phyloP scores from a whole-genome alignment of 2,329 filamentous ascomycete genomes.

The Cladophialophora exuberans region DNA sequence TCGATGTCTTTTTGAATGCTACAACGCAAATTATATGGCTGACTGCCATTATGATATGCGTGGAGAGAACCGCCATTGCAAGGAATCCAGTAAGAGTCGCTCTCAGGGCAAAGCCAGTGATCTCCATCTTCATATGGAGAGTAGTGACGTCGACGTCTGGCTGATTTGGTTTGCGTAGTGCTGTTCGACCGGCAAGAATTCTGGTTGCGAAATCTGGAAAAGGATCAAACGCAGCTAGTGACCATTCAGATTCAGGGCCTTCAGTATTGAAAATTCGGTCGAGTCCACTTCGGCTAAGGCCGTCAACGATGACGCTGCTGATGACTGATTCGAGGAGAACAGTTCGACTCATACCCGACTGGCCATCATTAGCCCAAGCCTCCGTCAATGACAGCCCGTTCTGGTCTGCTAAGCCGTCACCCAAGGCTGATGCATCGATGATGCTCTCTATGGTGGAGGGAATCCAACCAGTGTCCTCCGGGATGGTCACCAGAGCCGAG shows the following conservation, averaged over 20 bases:
- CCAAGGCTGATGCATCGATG: conserved; percentile 1
- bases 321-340: conserved; percentile 9
- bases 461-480: not conserved
- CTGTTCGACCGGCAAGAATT: conserved; percentile 1
- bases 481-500: not conserved
- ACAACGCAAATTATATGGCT: conserved; percentile 5
- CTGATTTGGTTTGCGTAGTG: not conserved
- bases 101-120: conserved; percentile 13
- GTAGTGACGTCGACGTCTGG: not conserved
- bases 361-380: conserved; percentile 7
- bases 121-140: conserved; percentile 10
- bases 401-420: not conserved
- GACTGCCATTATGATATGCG: conserved; percentile 14
- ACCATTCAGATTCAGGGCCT: conserved; percentile 1
- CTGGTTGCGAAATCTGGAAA: conserved; percentile 11
- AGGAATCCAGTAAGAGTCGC: conserved; percentile 6
- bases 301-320: conserved; percentile 10
- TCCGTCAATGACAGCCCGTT: not conserved
- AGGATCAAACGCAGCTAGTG: conserved; percentile 4
- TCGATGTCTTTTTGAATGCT: not conserved
- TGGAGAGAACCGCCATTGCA: conserved; percentile 13
- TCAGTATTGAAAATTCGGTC: conserved; percentile 9
- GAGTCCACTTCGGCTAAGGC: conserved; percentile 13
- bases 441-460: conserved; percentile 16
- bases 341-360: conserved; percentile 6